Evolutionary conservation across 2,329 filamentous ascomycete species (phyloP).

Genomic region (Ophiostoma tasmaniense): DNA sequence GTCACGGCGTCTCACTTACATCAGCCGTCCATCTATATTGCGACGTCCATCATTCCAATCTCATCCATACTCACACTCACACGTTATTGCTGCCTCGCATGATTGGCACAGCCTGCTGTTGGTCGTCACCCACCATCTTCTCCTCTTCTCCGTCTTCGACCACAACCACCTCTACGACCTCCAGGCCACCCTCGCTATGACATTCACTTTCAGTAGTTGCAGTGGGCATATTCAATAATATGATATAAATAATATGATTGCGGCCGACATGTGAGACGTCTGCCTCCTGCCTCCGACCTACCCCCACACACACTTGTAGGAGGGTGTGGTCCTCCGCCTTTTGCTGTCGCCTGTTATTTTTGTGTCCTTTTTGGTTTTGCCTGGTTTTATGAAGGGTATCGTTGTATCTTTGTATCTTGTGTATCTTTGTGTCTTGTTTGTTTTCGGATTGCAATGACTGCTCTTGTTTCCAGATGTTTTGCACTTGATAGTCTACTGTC

Average conservation of each 20-base stretch:
- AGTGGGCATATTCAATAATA: not conserved
- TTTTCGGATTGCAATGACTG: not conserved
- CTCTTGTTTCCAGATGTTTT: no score
- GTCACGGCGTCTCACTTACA: not conserved
- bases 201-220: not conserved
- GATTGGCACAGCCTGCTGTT: not conserved
- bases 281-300: not conserved
- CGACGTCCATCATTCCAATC: not conserved
- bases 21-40: not conserved
- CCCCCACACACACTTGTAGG: constrained; percentile 7
- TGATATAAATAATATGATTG: no score
- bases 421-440: no score
- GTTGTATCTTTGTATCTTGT: no score
- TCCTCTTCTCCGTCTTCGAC: not conserved
- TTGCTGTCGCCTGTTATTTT: not conserved
- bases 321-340: not conserved
- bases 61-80: no score
- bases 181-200: not conserved
- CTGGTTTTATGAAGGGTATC: not conserved
- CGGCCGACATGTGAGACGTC: constrained; percentile 1
- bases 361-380: not conserved
- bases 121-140: constrained; percentile 1
- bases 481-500: not conserved
- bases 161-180: not conserved
- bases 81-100: not conserved